phyloP scores from a whole-genome alignment of 305 asterid genomes.

The Ilex paraguariensis region DNA sequence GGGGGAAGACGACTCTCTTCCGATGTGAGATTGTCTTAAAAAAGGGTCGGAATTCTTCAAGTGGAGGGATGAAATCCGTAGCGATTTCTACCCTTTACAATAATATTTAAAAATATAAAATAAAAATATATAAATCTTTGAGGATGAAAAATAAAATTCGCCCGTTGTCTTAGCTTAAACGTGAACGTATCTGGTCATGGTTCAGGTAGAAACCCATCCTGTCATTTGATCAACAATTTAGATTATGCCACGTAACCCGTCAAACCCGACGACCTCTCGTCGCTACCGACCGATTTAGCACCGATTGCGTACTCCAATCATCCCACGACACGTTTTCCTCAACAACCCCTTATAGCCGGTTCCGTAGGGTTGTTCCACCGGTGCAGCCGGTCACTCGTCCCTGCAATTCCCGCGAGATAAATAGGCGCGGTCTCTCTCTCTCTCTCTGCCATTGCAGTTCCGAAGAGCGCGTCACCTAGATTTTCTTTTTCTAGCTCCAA shows the following conservation, averaged over 20 bases:
- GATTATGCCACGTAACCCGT: not conserved
- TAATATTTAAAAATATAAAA: no score
- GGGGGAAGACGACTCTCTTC: no score
- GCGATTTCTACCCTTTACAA: no score
- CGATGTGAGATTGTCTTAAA: no score
- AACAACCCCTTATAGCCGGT: not conserved
- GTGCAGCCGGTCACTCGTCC: not conserved
- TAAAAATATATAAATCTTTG: no score
- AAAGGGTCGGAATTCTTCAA: no score
- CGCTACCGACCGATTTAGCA: not conserved
- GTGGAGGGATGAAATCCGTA: no score
- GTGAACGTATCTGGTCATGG: no score
- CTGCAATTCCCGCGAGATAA: constrained; percentile 2
- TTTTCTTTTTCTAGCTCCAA: not conserved
- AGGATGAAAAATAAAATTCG: no score
- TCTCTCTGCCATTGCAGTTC: not conserved
- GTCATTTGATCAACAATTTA: not conserved
- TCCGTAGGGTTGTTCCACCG: not conserved
- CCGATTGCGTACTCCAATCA: not conserved
- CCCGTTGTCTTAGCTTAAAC: no score
- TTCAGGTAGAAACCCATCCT: not conserved
- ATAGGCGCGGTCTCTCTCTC: not conserved
- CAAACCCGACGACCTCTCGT: not conserved
- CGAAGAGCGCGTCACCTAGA: not conserved
- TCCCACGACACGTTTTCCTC: not conserved